phyloP scores from a whole-genome alignment of 345 rosid species.

The Reutealis trisperma region DNA sequence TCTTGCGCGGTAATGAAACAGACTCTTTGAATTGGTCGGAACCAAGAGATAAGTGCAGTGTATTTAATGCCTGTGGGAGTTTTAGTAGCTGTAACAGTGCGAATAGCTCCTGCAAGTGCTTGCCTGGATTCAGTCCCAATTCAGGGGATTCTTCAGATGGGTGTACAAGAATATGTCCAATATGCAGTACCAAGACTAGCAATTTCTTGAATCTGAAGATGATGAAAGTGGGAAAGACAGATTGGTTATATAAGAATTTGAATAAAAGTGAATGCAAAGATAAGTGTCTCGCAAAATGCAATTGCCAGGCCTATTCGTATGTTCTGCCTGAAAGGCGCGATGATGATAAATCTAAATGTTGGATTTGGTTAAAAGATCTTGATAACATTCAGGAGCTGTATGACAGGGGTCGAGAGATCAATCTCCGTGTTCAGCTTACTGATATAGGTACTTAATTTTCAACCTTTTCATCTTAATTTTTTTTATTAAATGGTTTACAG shows the following conservation, averaged over 20 bases:
- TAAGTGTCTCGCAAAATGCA: slow-evolving; percentile 53
- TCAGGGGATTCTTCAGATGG: slow-evolving; percentile 40
- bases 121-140: slow-evolving; percentile 47
- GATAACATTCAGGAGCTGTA: slow-evolving; percentile 53
- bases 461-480: too few species aligned
- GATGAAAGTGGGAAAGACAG: slow-evolving; percentile 61
- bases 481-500: too few species aligned
- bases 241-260: slow-evolving; percentile 32
- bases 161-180: slow-evolving; percentile 42
- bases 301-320: slow-evolving; percentile 68
- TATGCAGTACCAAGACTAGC: slow-evolving; percentile 36
- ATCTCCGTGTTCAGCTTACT: slow-evolving; percentile 43
- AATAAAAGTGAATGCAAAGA: slow-evolving; percentile 45
- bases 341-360: slow-evolving; percentile 25
- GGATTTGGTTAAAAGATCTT: slow-evolving; percentile 60
- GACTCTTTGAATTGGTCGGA: slow-evolving; percentile 36
- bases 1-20: slow-evolving; percentile 28
- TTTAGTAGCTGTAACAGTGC: slow-evolving; percentile 50
- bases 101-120: slow-evolving; percentile 46
- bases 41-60: slow-evolving; percentile 48
- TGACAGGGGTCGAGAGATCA: slow-evolving; percentile 36
- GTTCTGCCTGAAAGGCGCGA: slow-evolving; percentile 17
- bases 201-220: slow-evolving; percentile 49
- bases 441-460: slow-evolving; percentile 44
- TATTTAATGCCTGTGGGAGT: slow-evolving; percentile 47